Evolutionary conservation across 2,329 filamentous ascomycete genomes (phyloP), one percentile per base, ranked within the genome.

Genomic region (Aspergillus ochraceoroseus): DNA sequence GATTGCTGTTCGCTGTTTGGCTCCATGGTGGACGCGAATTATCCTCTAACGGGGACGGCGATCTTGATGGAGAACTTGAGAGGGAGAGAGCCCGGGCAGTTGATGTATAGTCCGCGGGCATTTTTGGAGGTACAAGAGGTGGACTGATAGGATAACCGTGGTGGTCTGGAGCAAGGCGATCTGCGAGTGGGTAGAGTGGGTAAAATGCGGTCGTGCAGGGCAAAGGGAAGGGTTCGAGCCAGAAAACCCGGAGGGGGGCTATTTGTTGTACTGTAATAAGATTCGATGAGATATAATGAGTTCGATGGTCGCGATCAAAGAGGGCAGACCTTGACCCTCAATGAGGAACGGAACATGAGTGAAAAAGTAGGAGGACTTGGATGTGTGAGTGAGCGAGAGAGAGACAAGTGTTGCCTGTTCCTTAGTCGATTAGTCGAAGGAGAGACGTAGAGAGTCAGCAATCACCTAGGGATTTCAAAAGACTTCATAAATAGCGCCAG

Each of bases 1-100:
- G 66, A 35, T 64, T 61, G 20, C 65, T 57, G 6, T 65, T 58
- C 25, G 64, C 65, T 11, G 67, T 64, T 28, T 70, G 69, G 46
- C 69, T 71, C 76, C 76, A 79, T 62, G 72, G 64, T 35, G 72
- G 73, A 31, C 68, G 70, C 33, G 61, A 62, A 35, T 58, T 59
- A 37, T 61, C 53, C 53, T 62, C 53, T 39, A 64, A 71, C 11
- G 74, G 71, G 17, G 75, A 73, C 4, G 70, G 61, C 38, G 67
- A 52, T 28, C 58, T 56, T 29, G 61, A 66, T 42, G 71, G 69
- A 18, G 65, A 63, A 44, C 71, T 65, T 20, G 73, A 70, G 17
- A 76, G 63, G 31, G 74, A 71, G 30, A 78, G 70, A 39, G 73
- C 74, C 55, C 72, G 71, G 37, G 71, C 73, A 12, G 69, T 71